Evolutionary conservation across 495 filamentous ascomycete genomes (phyloP), one percentile per base, ranked within the genome.

Genomic region (Cenococcum geophilum): DNA sequence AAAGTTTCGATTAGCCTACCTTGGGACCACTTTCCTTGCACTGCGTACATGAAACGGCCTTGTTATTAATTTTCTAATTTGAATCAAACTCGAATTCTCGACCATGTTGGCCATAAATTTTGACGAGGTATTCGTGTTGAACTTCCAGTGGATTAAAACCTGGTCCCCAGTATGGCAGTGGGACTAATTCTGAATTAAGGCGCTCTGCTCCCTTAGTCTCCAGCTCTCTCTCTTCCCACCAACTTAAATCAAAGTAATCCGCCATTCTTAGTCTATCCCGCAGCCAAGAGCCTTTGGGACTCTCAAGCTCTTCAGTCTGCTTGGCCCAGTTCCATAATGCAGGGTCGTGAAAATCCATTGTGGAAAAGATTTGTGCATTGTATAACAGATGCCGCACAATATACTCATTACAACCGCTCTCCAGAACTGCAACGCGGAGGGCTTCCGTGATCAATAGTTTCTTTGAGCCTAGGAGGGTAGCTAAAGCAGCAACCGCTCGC

Each of bases 311-410:
- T 36, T 61, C 25, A 48, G 57, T 22, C 14, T 25, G 22, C 21
- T 60, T 58, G 8, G 62, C 59, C 66, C 66, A 68, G 22, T 27
- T n/a, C 66, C 66, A 68, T 9, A 68, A 22, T 5, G 36, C 37
- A 6, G 58, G 58, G 27, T 68, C 66, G 47, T 65, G 56, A 27
- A 68, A 68, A 36, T 68, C 47, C 14, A 68, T 25, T 12, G 27
- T 32, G 1, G 55, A 35, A 43, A 68, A 36, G 42, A 68, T 65
- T 55, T 68, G 66, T 1, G 66, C 58, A 32, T 68, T 68, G 59
- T 56, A 68, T 5, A 68, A 51, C 0, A 68, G 55, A 47, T 68
- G 66, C 0, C 62, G 58, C 0, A 65, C 22, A 25, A 65, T 53
- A 14, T 52, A 22, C 16, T 55, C 6, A n/a, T 68, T 55, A 51